These are phyloP conservation scores for Penicillium sp. DNA, from an alignment of 2,329 filamentous ascomycete genomes.

Conservation along the genomic window DNA sequence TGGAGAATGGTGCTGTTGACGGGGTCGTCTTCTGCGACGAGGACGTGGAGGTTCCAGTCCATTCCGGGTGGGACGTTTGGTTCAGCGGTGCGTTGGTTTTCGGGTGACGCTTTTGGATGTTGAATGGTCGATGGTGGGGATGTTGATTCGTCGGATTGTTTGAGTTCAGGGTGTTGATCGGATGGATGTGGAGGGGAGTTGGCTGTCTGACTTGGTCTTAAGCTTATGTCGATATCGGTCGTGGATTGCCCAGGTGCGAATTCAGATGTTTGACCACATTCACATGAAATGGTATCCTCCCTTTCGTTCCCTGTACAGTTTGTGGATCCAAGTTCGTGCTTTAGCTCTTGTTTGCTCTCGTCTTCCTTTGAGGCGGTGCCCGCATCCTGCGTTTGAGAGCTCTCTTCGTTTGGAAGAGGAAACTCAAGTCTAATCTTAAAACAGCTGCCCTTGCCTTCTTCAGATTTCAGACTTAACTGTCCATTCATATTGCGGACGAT, in stretches of 20 bases:
- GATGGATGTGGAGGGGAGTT: slow-evolving; percentile 14
- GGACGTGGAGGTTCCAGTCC: slow-evolving; percentile 44
- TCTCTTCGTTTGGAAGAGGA: slow-evolving; percentile 52
- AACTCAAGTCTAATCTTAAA: slow-evolving; percentile 79
- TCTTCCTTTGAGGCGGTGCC: neutral
- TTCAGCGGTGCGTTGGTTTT: neutral
- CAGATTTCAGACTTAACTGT: slow-evolving; percentile 76
- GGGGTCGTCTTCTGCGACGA: slow-evolving; percentile 84
- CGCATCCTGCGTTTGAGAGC: neutral
- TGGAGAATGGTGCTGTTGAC: slow-evolving; percentile 78
- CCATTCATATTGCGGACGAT: slow-evolving; percentile 84
- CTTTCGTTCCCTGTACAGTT: neutral
- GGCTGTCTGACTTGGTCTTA: slow-evolving; percentile 14
- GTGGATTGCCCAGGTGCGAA: neutral
- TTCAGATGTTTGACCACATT: slow-evolving; percentile 10
- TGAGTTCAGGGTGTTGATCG: slow-evolving; percentile 2
- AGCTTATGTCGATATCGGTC: slow-evolving; percentile 13
- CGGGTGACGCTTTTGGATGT: neutral
- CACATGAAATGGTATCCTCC: slow-evolving; percentile 7
- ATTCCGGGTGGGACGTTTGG: neutral
- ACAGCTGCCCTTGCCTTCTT: slow-evolving; percentile 71
- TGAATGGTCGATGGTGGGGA: neutral
- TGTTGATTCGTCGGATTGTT: neutral
- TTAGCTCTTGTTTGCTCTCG: neutral
- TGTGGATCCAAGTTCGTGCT: neutral